Percentiles rank a stretch among this genome's conserved stretches.
Conservation (phyloP, 1,139 yeast species). For the Magnusiomyces fungicola region DNA sequence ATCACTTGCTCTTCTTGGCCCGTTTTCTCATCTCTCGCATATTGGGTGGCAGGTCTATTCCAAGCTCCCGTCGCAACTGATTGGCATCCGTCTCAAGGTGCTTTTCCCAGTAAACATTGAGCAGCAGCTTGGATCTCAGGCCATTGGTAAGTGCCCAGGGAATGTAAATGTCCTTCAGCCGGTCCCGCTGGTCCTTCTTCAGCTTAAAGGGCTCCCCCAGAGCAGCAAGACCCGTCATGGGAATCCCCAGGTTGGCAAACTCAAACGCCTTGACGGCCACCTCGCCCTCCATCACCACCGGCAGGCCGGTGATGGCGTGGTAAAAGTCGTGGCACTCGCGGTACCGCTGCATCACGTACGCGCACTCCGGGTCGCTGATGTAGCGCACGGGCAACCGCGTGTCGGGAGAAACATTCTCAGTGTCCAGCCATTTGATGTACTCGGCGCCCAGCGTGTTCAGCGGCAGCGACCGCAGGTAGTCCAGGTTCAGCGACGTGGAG, state of each 20-base stretch:
- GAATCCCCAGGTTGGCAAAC: conserved; percentile 85
- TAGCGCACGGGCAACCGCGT: conserved; percentile 81
- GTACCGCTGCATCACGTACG: conserved; percentile 84
- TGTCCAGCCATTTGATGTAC: conserved; percentile 73
- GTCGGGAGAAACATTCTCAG: conserved; percentile 90
- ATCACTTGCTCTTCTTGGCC: conserved; percentile 4
- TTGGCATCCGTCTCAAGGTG: conserved; percentile 63
- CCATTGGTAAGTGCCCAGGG: conserved; percentile 90
- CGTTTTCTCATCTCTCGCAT: conserved; percentile 54
- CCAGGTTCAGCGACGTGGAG: conserved; percentile 58
- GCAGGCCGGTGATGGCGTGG: conserved; percentile 86
- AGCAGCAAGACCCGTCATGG: conserved; percentile 94
- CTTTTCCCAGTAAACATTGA: conserved; percentile 92
- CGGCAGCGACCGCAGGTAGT: conserved; percentile 53
- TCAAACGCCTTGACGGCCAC: conserved; percentile 89
- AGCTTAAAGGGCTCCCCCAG: conserved; percentile 77
- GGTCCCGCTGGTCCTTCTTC: conserved; percentile 45
- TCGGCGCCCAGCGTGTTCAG: conserved; percentile 69
- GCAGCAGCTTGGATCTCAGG: conserved; percentile 61
- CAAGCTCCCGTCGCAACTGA: conserved; percentile 62
- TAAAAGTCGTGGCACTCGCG: conserved; percentile 97
- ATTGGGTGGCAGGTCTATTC: conserved; percentile 73
- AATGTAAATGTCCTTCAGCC: conserved; percentile 50
- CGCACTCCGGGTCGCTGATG: conserved; percentile 85
- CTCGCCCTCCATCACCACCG: conserved; percentile 91